A percentile compares a stretch with the other conserved stretches of the same genome.
Conservation (phyloP, 305 asterid genomes). For the Petunia hybrid region DNA sequence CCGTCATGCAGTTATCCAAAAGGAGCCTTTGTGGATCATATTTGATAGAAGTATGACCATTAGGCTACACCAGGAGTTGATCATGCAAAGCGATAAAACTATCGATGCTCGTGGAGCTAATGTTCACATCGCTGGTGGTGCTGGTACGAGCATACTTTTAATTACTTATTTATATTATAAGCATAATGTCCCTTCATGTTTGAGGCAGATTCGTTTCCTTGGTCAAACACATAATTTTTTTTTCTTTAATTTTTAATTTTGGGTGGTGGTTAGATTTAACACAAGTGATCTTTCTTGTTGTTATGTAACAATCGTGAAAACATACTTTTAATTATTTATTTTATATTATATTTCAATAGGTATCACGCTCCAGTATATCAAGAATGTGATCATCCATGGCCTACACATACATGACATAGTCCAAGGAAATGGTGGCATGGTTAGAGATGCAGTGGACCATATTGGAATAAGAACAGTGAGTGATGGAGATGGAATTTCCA, state of each 20-base stretch:
- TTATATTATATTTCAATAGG: not conserved
- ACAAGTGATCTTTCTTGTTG: too few species aligned
- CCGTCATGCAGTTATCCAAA: conserved; percentile 48
- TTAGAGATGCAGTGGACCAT: conserved; percentile 40
- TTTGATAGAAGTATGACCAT: conserved; percentile 39
- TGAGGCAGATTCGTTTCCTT: too few species aligned
- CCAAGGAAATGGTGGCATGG: conserved; percentile 32
- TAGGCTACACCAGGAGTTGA: conserved; percentile 40
- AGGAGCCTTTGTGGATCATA: conserved; percentile 49
- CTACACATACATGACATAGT: conserved; percentile 41
- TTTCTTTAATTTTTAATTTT: too few species aligned
- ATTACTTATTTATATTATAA: not conserved
- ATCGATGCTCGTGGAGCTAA: conserved; percentile 48
- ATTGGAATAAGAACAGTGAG: conserved; percentile 37
- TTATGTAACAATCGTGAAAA: too few species aligned
- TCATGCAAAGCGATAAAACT: conserved; percentile 44
- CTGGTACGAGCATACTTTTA: conserved; percentile 25
- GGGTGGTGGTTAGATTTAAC: too few species aligned
- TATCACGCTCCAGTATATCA: conserved; percentile 29
- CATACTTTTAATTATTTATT: too few species aligned
- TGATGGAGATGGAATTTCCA: conserved; percentile 53
- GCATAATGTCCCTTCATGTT: too few species aligned
- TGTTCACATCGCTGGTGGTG: conserved; percentile 43
- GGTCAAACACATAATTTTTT: too few species aligned
- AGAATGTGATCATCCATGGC: conserved; percentile 50